phyloP scores from a whole-genome alignment of 2,329 filamentous ascomycete species.

The Sclerotinia glacialis region DNA sequence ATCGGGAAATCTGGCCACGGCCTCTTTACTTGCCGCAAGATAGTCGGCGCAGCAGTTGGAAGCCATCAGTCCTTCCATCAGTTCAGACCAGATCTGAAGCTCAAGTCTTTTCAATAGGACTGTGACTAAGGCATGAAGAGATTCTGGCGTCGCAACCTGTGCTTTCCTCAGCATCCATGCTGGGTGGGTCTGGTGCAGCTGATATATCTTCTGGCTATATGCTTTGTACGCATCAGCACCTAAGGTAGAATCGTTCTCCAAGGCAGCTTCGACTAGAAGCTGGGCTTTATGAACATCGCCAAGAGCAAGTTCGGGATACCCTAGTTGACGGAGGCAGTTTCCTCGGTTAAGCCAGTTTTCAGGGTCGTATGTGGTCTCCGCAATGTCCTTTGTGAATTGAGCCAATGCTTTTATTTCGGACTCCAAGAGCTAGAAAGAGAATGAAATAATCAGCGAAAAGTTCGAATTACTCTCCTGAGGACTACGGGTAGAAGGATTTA shows the following conservation, averaged over 20 bases:
- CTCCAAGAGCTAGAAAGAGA: slow-evolving; percentile 27
- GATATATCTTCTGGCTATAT: slow-evolving; percentile 30
- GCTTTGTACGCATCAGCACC: slow-evolving; percentile 36
- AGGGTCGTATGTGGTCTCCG: slow-evolving; percentile 33
- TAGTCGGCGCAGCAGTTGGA: slow-evolving; percentile 35
- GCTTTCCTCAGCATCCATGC: slow-evolving; percentile 30
- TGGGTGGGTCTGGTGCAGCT: slow-evolving; percentile 32
- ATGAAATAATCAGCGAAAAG: slow-evolving; percentile 22
- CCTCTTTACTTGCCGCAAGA: slow-evolving; percentile 30
- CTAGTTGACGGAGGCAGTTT: slow-evolving; percentile 33
- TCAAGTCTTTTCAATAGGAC: slow-evolving; percentile 33
- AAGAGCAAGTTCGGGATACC: slow-evolving; percentile 38
- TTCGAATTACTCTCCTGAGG: background rate
- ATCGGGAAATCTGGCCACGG: slow-evolving; percentile 32
- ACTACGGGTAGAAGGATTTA: slow-evolving; percentile 18
- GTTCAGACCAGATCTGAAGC: slow-evolving; percentile 34
- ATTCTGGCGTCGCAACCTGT: slow-evolving; percentile 30
- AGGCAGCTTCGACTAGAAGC: slow-evolving; percentile 36
- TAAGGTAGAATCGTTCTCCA: slow-evolving; percentile 26
- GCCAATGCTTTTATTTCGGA: slow-evolving; percentile 29
- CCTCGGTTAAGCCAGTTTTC: slow-evolving; percentile 35
- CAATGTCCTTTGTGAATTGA: slow-evolving; percentile 29
- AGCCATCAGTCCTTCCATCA: slow-evolving; percentile 36
- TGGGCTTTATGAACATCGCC: slow-evolving; percentile 39
- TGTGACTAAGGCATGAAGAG: slow-evolving; percentile 26